Percentiles rank a stretch among this genome's conserved stretches.
Evolutionary conservation across 345 rosid species (phyloP).

Genomic region (Geranium rotundifolium): DNA sequence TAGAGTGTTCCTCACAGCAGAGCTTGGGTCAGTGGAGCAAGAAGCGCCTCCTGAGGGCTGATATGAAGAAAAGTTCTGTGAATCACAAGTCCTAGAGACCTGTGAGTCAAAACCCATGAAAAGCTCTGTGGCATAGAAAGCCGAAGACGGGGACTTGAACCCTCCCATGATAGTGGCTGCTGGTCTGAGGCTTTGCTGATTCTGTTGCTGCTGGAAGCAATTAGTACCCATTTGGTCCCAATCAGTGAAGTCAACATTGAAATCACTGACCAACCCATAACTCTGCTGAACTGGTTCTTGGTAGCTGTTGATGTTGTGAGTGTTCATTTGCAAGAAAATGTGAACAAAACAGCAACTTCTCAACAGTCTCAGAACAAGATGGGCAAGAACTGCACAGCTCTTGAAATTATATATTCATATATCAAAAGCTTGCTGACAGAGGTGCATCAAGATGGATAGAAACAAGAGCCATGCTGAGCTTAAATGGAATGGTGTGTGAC

Average conservation of each 20-base stretch:
- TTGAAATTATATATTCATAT: too few species aligned
- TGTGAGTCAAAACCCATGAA: constrained; percentile 37
- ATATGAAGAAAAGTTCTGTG: constrained; percentile 15
- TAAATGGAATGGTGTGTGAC: neutral
- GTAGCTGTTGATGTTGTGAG: constrained; percentile 20
- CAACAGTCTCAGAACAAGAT: neutral
- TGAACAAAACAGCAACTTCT: neutral
- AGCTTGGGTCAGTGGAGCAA: constrained; percentile 10
- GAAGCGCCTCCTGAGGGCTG: constrained; percentile 8
- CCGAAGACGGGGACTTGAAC: constrained; percentile 37
- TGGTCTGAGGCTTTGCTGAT: neutral
- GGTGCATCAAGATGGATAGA: too few species aligned
- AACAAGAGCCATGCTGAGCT: too few species aligned
- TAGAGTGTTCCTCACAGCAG: constrained; percentile 15
- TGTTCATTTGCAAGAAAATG: constrained; percentile 21
- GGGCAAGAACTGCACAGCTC: too few species aligned
- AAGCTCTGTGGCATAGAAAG: constrained; percentile 42
- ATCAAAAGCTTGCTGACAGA: neutral
- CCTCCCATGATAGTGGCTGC: constrained; percentile 10
- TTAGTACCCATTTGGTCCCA: constrained; percentile 5
- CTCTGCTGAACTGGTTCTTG: constrained; percentile 21
- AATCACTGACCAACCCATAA: constrained; percentile 16
- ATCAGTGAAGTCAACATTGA: constrained; percentile 11
- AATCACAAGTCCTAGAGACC: constrained; percentile 15
- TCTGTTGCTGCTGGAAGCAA: neutral